Evolutionary conservation across 345 rosid genomes (phyloP), one percentile per base, ranked within the genome.

Genomic region (Brassica rapa): DNA sequence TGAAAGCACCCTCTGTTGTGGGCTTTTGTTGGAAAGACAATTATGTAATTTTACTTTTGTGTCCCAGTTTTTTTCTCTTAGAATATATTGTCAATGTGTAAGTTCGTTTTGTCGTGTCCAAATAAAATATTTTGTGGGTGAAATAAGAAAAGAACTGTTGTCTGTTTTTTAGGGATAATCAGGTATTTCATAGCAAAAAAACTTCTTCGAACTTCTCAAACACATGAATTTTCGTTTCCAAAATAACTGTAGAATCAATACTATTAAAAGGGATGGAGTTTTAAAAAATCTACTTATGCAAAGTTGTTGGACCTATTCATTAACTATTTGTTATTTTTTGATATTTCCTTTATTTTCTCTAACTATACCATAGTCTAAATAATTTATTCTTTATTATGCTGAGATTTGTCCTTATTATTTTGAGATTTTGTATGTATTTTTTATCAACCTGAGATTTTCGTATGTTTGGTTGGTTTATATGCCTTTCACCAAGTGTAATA

Each of bases 71-170:
- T 46, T n/a, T n/a, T n/a, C 21, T 37, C 21, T 2, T 23, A 33
- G 8, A 23, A 63, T 77, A 25, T 62, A 33, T 65, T 78, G 62
- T 63, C 25, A 46, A 53, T 71, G 71, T 64, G 71, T 71, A 16
- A 9, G 25, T 57, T 66, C 14, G 73, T 72, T 78, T 78, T 78
- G 23, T 78, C 14, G 12, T 72, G 77, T 78, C 68, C 67, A 59
- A 78, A 78, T 78, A 77, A 78, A 71, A 33, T 21, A 24, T 43
- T 9, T 2, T 78, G 76, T 56, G 46, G 27, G 71, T 63, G 33
- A 43, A 72, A 78, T 65, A 78, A 39, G 12, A 39, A 8, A 9
- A 8, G 46, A 39, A 39, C 12, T 39, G 46, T 49, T 21, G 69
- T 21, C 29, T 76, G 3, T 10, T 29, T 8, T 37, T 15, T 29